Percentiles rank a stretch among this genome's conserved stretches.
These are phyloP conservation scores for Zygosaccharomyces gambellarensis DNA, from an alignment of 805 yeast species.

Conservation along the genomic window DNA sequence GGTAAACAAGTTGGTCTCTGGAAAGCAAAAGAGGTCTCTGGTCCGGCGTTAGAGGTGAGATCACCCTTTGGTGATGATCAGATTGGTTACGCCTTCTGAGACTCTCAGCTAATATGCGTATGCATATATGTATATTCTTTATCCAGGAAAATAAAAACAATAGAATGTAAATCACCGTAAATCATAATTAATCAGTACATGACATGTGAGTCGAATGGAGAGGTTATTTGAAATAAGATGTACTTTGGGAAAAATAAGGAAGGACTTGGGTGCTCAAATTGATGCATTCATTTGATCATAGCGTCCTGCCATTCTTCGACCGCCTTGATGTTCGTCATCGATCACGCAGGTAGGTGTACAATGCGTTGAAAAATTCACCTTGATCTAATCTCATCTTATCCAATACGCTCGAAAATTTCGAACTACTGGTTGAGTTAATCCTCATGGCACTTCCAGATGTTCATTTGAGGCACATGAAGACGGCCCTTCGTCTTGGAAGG, in stretches of 20 bases:
- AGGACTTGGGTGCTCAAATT: too few species aligned
- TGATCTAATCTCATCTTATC: background rate
- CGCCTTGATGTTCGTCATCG: background rate
- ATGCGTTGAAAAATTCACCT: background rate
- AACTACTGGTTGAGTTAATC: background rate
- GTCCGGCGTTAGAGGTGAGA: background rate
- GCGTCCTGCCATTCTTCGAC: background rate
- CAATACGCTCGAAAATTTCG: background rate
- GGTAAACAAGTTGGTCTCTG: background rate
- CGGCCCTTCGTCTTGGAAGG: slow-evolving; percentile 54
- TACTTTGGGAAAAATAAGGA: too few species aligned
- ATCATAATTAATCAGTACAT: background rate
- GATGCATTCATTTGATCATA: background rate
- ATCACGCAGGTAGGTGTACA: background rate
- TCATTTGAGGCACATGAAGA: slow-evolving; percentile 42
- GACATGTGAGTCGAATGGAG: background rate
- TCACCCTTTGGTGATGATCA: slow-evolving; percentile 1
- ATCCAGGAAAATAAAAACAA: background rate
- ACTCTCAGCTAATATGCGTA: too few species aligned
- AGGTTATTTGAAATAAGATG: background rate
- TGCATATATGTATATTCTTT: too few species aligned
- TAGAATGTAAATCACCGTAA: background rate
- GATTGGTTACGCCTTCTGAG: slow-evolving; percentile 1
- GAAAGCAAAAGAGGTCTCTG: background rate
- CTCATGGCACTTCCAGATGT: slow-evolving; percentile 3